Evolutionary conservation across 2,329 filamentous ascomycete genomes (phyloP), one percentile per base, ranked within the genome.

Genomic region (Calonectria honghensis): DNA sequence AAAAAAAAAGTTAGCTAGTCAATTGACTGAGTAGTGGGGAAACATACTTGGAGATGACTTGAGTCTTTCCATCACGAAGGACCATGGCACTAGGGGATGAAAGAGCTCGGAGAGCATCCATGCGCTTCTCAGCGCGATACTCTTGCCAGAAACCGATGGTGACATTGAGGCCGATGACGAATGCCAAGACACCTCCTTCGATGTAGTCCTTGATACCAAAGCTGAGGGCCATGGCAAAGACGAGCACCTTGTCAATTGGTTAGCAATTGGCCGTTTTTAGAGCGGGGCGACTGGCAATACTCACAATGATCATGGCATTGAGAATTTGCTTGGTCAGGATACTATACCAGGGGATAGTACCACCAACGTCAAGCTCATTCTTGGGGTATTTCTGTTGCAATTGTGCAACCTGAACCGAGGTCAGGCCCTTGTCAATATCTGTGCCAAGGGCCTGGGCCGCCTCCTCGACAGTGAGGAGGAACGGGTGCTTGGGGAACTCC

Each of bases 231-330:
- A 96, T 95, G 80, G 94, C 94, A 80, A 96, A 93, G 69, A 94
- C 88, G 67, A 96, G 90, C 64, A 95, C 93, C 93, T 94, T n/a
- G 35, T 41, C 3, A 20, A n/a, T 31, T 37, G 20, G n/a, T 67
- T 35, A 67, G 67, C 54, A 48, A 39, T 74, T 70, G 69, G 35
- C 16, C 24, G 14, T 39, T 68, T 51, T 14, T 1, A 32, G 32
- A 11, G 16, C 5, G 10, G 35, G n/a, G 6, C 9, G 5, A 31
- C 24, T 61, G 65, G 54, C 13, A 45, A 32, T 10, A 86, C 90
- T 78, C 85, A 91, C 91, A 80, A 95, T 85, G 72, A 94, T 94
- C 94, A 95, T 95, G 73, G 94, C 94, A 87, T 96, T 96, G 82
- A 92, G 91, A 29, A 95, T 84, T 83, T 96, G 94, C 79, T 93